Conservation (phyloP, 305 asterid genomes). For the Salvia sclarea region DNA sequence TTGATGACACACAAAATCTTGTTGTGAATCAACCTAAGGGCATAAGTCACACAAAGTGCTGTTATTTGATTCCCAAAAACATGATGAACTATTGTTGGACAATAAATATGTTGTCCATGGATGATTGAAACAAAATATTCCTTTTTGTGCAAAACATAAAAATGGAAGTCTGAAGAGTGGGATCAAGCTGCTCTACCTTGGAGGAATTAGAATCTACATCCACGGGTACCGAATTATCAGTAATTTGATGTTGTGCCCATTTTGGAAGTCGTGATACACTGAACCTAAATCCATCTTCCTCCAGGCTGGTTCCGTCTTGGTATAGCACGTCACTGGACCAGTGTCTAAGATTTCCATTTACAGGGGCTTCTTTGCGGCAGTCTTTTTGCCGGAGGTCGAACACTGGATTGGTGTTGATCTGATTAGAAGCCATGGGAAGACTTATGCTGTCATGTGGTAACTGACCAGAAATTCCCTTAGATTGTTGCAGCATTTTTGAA, state of each 20-base stretch:
- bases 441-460: slow-evolving; percentile 32
- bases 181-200: slow-evolving; percentile 39
- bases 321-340: slow-evolving; percentile 26
- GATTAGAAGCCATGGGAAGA: slow-evolving; percentile 33
- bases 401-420: slow-evolving; percentile 31
- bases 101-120: neutral
- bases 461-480: slow-evolving; percentile 35
- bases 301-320: slow-evolving; percentile 32
- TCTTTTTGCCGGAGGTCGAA: slow-evolving; percentile 32
- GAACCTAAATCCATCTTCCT: slow-evolving; percentile 45
- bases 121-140: neutral
- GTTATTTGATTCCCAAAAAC: neutral
- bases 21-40: slow-evolving; percentile 34
- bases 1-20: slow-evolving; percentile 33
- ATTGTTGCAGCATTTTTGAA: slow-evolving; percentile 48
- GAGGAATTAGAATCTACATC: slow-evolving; percentile 37
- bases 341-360: slow-evolving; percentile 28
- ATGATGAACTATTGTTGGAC: slow-evolving; percentile 11
- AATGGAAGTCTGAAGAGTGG: neutral
- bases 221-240: slow-evolving; percentile 29
- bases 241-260: slow-evolving; percentile 59
- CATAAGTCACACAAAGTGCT: slow-evolving; percentile 11
- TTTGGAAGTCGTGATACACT: slow-evolving; percentile 70
- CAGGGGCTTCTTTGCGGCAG: slow-evolving; percentile 31
- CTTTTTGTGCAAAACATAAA: neutral